phyloP scores from a whole-genome alignment of 176 grass and related monocot genomes.

The Oryza officinalis region DNA sequence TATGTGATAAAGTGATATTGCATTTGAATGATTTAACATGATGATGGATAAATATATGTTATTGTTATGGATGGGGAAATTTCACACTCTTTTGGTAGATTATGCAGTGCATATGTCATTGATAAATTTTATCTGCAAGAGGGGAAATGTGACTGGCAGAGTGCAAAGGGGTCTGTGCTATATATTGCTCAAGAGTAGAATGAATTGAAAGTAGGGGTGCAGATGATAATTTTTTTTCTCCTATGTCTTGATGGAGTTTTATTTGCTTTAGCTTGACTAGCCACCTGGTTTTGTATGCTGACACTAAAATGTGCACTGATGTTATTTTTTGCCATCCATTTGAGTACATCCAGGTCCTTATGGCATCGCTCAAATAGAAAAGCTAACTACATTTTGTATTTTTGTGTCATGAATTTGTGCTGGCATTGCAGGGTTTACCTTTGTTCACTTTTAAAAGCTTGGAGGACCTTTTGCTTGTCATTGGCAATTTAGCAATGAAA shows the following conservation, averaged over 20 bases:
- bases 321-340: neutral
- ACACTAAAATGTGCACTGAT: neutral
- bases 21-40: conserved; percentile 2
- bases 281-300: neutral
- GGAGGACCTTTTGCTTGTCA: conserved; percentile 59
- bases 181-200: too few species aligned
- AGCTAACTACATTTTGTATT: neutral
- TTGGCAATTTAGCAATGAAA: conserved; percentile 82
- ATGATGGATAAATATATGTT: neutral
- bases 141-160: too few species aligned
- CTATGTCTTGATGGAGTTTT: neutral
- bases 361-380: neutral
- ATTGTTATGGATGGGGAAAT: neutral
- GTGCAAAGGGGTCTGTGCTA: too few species aligned
- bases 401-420: neutral
- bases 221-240: neutral
- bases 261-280: neutral
- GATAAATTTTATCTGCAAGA: too few species aligned
- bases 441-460: conserved; percentile 49
- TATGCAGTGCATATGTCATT: neutral
- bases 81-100: neutral
- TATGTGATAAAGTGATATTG: neutral
- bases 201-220: too few species aligned
- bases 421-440: conserved; percentile 73
- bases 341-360: neutral